phyloP scores from a whole-genome alignment of 2,329 filamentous ascomycete species.

The Magnaporthiopsis rhizophila region DNA sequence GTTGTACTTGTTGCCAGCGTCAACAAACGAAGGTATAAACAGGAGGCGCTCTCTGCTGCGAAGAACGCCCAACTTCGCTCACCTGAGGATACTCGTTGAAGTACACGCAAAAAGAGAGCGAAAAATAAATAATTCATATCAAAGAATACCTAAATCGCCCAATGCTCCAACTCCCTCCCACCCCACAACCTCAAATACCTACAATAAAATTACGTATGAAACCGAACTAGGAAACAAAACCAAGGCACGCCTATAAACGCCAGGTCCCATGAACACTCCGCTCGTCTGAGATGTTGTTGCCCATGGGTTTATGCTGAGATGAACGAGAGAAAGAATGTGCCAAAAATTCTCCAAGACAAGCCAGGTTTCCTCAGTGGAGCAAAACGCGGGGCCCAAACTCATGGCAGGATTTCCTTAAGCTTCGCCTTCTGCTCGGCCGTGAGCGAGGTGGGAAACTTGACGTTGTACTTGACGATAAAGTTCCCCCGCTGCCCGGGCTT shows the following conservation, averaged over 20 bases:
- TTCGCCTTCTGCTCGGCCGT: conserved; percentile 71
- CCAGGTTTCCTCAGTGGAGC: not conserved
- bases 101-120: not conserved
- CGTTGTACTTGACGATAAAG: conserved; percentile 82
- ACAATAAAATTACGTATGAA: not conserved
- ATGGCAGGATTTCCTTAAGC: conserved; percentile 67
- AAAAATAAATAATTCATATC: not conserved
- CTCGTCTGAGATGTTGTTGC: not conserved
- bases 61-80: too few relatives aligned
- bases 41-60: too few relatives aligned
- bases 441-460: conserved; percentile 79
- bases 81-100: too few relatives aligned
- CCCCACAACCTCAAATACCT: not conserved
- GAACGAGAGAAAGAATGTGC: not conserved
- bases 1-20: too few relatives aligned
- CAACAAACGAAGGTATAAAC: too few relatives aligned
- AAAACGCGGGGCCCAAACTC: conserved; percentile 14
- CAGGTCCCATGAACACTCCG: not conserved
- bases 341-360: not conserved
- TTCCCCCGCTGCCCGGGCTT: conserved; percentile 78
- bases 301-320: not conserved
- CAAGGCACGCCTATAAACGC: not conserved
- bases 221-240: not conserved
- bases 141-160: not conserved
- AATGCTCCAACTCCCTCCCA: not conserved